phyloP scores from a whole-genome alignment of 495 filamentous ascomycete genomes.

The Penicillium argentinense region DNA sequence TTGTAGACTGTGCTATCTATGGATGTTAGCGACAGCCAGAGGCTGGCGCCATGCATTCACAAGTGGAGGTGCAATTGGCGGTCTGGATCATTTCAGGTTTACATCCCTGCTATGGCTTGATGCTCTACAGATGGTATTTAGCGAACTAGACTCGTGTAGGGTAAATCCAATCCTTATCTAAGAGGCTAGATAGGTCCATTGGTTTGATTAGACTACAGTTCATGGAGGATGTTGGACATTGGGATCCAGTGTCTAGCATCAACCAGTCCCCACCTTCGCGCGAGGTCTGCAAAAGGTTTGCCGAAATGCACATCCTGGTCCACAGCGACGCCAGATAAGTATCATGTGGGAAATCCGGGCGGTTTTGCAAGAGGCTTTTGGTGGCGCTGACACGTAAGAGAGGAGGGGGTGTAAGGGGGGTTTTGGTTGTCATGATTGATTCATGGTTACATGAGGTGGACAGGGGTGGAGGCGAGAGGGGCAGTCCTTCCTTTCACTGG shows the following conservation, averaged over 20 bases:
- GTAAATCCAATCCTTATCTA: no score
- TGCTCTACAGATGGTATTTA: neutral
- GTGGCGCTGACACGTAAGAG: constrained; percentile 35
- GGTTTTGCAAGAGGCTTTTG: constrained; percentile 7
- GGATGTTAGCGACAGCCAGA: neutral
- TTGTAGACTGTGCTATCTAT: neutral
- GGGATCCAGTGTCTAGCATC: no score
- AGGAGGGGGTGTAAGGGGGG: neutral
- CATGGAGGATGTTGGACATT: no score
- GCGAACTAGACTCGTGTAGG: no score
- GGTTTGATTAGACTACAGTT: no score
- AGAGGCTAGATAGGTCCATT: no score
- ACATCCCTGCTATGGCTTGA: neutral
- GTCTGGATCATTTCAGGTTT: neutral
- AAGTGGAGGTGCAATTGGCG: neutral
- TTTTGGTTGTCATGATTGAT: neutral
- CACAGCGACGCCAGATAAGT: constrained; percentile 12
- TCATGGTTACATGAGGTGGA: neutral
- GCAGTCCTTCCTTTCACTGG: no score
- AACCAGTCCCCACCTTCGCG: no score
- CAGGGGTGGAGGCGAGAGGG: no score
- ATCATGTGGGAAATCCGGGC: constrained; percentile 17
- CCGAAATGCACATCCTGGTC: constrained; percentile 11
- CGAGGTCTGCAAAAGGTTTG: constrained; percentile 16
- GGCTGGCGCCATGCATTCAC: constrained; percentile 22